phyloP scores from a whole-genome alignment of 352 stramenopile species.

The Phytophthora gonapodyides region DNA sequence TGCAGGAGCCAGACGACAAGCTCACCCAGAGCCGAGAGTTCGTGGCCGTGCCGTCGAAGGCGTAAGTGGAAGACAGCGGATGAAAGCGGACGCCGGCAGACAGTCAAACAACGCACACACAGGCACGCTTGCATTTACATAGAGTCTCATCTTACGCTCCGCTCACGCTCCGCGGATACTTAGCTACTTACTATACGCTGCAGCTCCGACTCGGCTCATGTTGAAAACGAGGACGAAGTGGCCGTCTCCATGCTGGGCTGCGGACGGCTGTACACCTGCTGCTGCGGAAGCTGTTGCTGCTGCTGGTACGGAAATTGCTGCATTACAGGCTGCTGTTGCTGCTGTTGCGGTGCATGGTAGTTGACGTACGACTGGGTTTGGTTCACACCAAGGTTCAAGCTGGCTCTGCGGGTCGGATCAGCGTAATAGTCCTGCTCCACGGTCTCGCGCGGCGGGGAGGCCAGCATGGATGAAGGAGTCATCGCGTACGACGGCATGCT shows the following conservation, averaged over 20 bases:
- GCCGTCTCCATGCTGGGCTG: conserved; percentile 31
- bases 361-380: conserved; percentile 27
- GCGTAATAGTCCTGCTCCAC: conserved; percentile 33
- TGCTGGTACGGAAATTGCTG: conserved; percentile 38
- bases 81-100: conserved; percentile 6
- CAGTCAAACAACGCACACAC: conserved; percentile 28
- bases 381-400: conserved; percentile 31
- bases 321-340: conserved; percentile 25
- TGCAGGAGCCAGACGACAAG: conserved; percentile 81
- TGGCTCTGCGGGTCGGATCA: conserved; percentile 30
- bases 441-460: conserved; percentile 21
- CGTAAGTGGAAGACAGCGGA: conserved; percentile 7
- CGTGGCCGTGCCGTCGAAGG: conserved; percentile 51
- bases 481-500: conserved; percentile 43
- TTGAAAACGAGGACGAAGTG: conserved; percentile 38
- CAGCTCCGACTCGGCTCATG: conserved; percentile 19
- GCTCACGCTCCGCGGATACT: conserved; percentile 15
- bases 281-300: conserved; percentile 17
- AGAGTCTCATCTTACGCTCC: conserved; percentile 34
- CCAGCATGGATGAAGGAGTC: conserved; percentile 22
- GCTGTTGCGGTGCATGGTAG: conserved; percentile 34
- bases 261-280: conserved; percentile 33
- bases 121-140: conserved; percentile 40
- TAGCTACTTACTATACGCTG: conserved; percentile 44
- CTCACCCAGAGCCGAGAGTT: conserved; percentile 84